Conservation (phyloP, 805 yeast species). For the Metschnikowia henanensis region DNA sequence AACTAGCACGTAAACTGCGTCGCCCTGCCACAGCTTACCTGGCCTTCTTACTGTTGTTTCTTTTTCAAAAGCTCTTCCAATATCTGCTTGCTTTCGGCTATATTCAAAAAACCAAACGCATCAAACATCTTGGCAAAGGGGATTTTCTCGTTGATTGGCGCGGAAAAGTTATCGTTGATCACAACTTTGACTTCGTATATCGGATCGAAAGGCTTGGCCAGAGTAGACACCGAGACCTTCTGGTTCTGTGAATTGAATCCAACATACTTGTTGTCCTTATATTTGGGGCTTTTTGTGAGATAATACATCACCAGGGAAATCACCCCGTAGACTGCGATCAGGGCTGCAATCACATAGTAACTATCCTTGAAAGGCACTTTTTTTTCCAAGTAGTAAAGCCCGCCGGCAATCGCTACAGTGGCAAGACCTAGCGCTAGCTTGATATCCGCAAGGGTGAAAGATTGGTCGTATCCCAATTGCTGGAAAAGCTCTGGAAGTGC, state of each 20-base stretch:
- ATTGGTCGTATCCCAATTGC: slow-evolving; percentile 47
- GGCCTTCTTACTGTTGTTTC: slow-evolving; percentile 11
- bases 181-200: slow-evolving; percentile 38
- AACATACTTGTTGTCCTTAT: slow-evolving; percentile 47
- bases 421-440: slow-evolving; percentile 50
- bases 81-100: slow-evolving; percentile 29
- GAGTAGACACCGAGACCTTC: slow-evolving; percentile 40
- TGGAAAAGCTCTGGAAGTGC: slow-evolving; percentile 41
- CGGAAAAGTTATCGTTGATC: slow-evolving; percentile 22
- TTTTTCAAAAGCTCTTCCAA: slow-evolving; percentile 23
- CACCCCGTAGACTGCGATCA: slow-evolving; percentile 39
- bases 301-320: slow-evolving; percentile 35
- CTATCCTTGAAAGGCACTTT: slow-evolving; percentile 41
- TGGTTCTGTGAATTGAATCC: slow-evolving; percentile 37
- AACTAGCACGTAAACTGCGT: no score
- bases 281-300: slow-evolving; percentile 31
- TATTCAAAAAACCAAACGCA: slow-evolving; percentile 44
- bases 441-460: slow-evolving; percentile 44
- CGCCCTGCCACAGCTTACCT: no score
- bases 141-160: slow-evolving; percentile 28
- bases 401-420: slow-evolving; percentile 47
- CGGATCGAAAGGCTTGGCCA: slow-evolving; percentile 44
- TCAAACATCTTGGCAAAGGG: slow-evolving; percentile 43
- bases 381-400: slow-evolving; percentile 49
- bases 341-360: slow-evolving; percentile 32